Conservation (phyloP, 2,329 filamentous ascomycete species). For the Aspergillus phoenicis region DNA sequence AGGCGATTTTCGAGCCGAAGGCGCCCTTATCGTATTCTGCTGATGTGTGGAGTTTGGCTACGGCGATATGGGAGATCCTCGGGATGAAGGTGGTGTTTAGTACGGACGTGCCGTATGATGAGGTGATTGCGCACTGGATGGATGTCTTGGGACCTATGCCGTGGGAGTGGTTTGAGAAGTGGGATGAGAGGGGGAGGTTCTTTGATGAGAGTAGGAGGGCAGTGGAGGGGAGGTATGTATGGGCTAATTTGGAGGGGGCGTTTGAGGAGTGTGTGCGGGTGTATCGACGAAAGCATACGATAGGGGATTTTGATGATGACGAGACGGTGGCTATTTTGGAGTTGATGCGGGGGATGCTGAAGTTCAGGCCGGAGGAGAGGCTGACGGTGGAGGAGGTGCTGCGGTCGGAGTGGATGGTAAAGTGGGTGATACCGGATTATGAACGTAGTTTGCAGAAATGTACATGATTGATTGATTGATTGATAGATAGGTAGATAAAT, state of each 20-base stretch:
- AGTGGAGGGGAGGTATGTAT: slow-evolving; percentile 20
- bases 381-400: slow-evolving; percentile 17
- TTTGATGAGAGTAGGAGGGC: slow-evolving; percentile 18
- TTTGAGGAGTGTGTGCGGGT: slow-evolving; percentile 24
- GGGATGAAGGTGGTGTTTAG: slow-evolving; percentile 16
- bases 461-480: not conserved
- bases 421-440: slow-evolving; percentile 23
- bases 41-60: slow-evolving; percentile 44
- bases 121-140: slow-evolving; percentile 16
- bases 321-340: slow-evolving; percentile 22
- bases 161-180: slow-evolving; percentile 22
- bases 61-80: slow-evolving; percentile 37
- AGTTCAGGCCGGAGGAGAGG: slow-evolving; percentile 18
- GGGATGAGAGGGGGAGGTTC: slow-evolving; percentile 19
- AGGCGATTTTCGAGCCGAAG: slow-evolving; percentile 13
- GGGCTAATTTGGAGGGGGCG: slow-evolving; percentile 18
- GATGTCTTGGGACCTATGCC: slow-evolving; percentile 26
- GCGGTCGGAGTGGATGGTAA: slow-evolving; percentile 23
- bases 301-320: slow-evolving; percentile 11
- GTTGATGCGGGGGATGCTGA: slow-evolving; percentile 21
- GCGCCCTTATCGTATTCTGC: slow-evolving; percentile 35
- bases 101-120: slow-evolving; percentile 15
- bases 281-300: slow-evolving; percentile 16
- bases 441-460: not conserved
- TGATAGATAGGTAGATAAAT: too few relatives aligned